Percentiles rank a stretch among this genome's conserved stretches.
phyloP scores from a whole-genome alignment of 2,329 filamentous ascomycete species.

The Gaeumannomyces sp. region DNA sequence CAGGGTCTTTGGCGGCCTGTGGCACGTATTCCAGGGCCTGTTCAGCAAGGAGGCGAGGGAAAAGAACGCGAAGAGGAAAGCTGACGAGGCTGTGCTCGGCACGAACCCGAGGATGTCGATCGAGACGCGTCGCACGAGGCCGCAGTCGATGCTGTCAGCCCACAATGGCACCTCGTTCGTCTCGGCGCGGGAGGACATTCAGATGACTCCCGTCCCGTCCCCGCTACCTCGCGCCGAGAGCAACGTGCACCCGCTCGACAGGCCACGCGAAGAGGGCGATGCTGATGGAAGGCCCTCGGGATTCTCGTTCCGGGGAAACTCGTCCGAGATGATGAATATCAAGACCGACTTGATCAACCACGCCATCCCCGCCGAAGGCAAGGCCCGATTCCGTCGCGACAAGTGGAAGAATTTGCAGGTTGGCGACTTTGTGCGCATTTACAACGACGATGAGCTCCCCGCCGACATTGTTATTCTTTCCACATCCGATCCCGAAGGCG shows the following conservation, averaged over 20 bases:
- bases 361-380: conserved; percentile 56
- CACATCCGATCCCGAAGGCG: conserved; percentile 88
- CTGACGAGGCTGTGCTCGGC: conserved; percentile 40
- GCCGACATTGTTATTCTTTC: conserved; percentile 89
- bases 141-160: conserved; percentile 48
- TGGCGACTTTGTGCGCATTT: conserved; percentile 92
- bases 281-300: conserved; percentile 26
- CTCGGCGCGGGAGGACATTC: conserved; percentile 66
- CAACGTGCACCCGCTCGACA: conserved; percentile 20
- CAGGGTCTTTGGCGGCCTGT: conserved; percentile 48
- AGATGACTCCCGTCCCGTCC: conserved; percentile 92
- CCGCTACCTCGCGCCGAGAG: conserved; percentile 49
- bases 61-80: conserved; percentile 40
- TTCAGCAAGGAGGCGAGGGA: conserved; percentile 39
- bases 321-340: conserved; percentile 34
- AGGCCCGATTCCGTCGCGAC: conserved; percentile 83
- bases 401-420: conserved; percentile 94
- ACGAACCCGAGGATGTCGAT: conserved; percentile 61
- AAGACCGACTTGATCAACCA: conserved; percentile 65
- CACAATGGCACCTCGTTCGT: conserved; percentile 41
- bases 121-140: conserved; percentile 51
- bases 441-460: conserved; percentile 92
- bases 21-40: conserved; percentile 37
- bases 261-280: conserved; percentile 28
- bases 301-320: conserved; percentile 30